A percentile compares a stretch with the other conserved stretches of the same genome.
phyloP scores from a whole-genome alignment of 2,329 filamentous ascomycete genomes.

The Trichophyton mentagrophytes region DNA sequence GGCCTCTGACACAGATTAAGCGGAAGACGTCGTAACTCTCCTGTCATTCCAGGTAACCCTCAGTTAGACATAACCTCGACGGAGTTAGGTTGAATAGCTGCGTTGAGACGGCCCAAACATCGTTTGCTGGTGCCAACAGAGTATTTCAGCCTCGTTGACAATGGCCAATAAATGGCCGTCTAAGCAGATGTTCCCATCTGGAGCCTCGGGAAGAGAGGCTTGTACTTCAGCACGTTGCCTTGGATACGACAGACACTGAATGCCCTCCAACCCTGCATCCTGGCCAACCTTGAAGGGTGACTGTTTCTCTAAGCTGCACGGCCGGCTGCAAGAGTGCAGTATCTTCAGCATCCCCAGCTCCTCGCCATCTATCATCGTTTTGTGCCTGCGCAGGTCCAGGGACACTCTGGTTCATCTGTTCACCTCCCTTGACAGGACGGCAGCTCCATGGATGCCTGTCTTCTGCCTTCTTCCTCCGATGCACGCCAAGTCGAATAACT shows the following conservation, averaged over 20 bases:
- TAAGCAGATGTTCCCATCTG: too few relatives aligned
- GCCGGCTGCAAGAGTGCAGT: background rate
- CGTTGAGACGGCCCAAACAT: background rate
- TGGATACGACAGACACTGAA: too few relatives aligned
- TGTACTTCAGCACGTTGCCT: too few relatives aligned
- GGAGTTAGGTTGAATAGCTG: background rate
- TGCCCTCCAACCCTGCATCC: too few relatives aligned
- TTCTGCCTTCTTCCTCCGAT: background rate
- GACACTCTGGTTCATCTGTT: background rate
- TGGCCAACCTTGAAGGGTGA: too few relatives aligned
- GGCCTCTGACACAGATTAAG: too few relatives aligned
- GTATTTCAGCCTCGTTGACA: background rate
- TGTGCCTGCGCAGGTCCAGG: background rate
- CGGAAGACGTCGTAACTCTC: too few relatives aligned
- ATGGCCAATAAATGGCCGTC: too few relatives aligned
- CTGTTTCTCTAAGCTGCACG: background rate
- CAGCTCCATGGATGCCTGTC: background rate
- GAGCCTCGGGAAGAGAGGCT: too few relatives aligned
- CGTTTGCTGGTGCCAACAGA: background rate
- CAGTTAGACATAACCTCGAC: too few relatives aligned
- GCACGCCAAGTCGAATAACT: background rate
- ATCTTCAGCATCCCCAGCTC: background rate
- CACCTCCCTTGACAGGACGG: background rate
- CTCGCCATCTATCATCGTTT: background rate
- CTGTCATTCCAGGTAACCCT: too few relatives aligned